phyloP scores from a whole-genome alignment of 2,329 filamentous ascomycete genomes.

The Phaeosphaeria sp. region DNA sequence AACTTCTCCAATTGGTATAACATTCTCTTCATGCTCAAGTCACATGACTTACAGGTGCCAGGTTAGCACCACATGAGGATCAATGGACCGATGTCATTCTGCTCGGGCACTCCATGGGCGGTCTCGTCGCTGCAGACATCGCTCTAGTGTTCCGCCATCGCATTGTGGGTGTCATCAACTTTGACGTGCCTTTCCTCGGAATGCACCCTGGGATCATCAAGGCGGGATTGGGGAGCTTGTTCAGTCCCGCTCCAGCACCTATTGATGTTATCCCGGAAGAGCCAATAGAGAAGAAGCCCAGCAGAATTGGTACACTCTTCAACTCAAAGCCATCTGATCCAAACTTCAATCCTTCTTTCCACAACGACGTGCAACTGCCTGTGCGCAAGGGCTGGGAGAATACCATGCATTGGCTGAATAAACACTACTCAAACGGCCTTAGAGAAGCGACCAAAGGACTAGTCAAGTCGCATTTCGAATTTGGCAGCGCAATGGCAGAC shows the following conservation, averaged over 20 bases:
- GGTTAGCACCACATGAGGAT: constrained; percentile 78
- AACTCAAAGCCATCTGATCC: constrained; percentile 57
- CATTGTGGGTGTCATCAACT: constrained; percentile 79
- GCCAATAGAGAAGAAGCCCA: constrained; percentile 27
- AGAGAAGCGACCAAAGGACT: constrained; percentile 74
- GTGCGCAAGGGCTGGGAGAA: constrained; percentile 73
- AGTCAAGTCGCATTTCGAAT: constrained; percentile 81
- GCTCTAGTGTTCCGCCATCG: constrained; percentile 76
- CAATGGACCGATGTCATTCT: constrained; percentile 79
- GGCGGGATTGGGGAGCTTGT: constrained; percentile 81
- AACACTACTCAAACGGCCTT: constrained; percentile 76
- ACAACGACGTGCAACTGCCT: constrained; percentile 74
- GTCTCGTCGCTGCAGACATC: constrained; percentile 81
- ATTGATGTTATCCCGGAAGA: constrained; percentile 28
- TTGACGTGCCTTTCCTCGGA: constrained; percentile 86
- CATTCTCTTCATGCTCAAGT: not conserved
- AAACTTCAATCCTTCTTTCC: constrained; percentile 77
- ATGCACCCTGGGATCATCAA: constrained; percentile 87
- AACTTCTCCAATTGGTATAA: constrained; percentile 78
- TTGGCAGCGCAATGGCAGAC: constrained; percentile 81
- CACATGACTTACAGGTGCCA: constrained; percentile 34
- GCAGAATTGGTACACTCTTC: constrained; percentile 46
- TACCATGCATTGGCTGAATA: constrained; percentile 78
- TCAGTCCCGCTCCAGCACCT: constrained; percentile 57
- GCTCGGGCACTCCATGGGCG: constrained; percentile 89